Base-by-base conservation (phyloP, 345 rosid genomes). In the Conringia planisiliqua region DNA sequence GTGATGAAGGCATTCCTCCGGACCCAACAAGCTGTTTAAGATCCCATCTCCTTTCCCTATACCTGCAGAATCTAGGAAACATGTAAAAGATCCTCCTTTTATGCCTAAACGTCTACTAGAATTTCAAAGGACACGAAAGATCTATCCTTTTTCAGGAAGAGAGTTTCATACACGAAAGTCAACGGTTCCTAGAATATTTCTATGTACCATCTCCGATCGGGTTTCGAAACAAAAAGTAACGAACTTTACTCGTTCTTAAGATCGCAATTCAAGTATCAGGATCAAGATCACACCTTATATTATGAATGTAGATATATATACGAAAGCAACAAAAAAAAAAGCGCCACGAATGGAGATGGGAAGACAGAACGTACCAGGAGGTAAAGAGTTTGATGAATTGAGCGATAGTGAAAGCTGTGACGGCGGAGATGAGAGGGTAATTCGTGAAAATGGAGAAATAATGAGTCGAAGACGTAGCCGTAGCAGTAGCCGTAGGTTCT, bases 1-100 rank as follows among this genome's bases (percentile, higher is more conserved):
- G 98, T 11, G 98, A 85, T 33, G 98, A 94, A 13, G 98, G 97
- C 98, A 94, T 91, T 40, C 98, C 98, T 66, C 98, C 98, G 0
- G 98, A 94, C 39, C 93, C 94, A 22, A 91, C 30, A 43, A 93
- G 94, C 71, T 75, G 88, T 89, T 87, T 87, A 38, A 86, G 62
- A 83, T 93, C 92, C 89, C 91, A 84, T 78, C 83, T 76, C 71
- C 83, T 79, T 81, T 89, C 96, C 70, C 68, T 91, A 26, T 85
- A 91, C 94, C 92, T 93, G 84, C 55, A 68, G n/a, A 59, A 57
- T 27, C 43, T 0, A 48, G 14, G 1, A 46, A 57, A 33, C 67
- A 44, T 22, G 48, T n/a, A 10, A 73, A 39, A 22, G 20, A 60
- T 22, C 66, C 12, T 64, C 46, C 46, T 56, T 64, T 63, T 8